Evolutionary conservation across 164 flowering plant species (phyloP), one percentile per base, ranked within the genome.

Genomic region (Euptelea pleiosperma): DNA sequence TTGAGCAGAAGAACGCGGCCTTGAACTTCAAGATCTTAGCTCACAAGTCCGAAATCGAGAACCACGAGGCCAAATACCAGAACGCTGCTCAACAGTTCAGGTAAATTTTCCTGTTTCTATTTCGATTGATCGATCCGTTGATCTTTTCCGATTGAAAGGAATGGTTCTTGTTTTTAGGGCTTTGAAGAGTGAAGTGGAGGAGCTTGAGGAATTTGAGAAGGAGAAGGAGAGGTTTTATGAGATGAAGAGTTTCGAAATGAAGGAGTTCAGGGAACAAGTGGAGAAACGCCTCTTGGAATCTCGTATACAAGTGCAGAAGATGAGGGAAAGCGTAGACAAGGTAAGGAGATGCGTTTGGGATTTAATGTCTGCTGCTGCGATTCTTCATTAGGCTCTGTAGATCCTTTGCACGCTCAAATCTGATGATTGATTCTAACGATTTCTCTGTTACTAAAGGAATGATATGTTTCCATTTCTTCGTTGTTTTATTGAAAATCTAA

Each of bases 181-280:
- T 64, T 67, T 80, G 70, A 75, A 68, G 72, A 43, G 57, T 52
- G 85, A 82, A 59, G 61, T 75, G 34, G 79, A 68, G 57, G 76
- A 63, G 76, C 69, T 82, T 8, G 78, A 74, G 62, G 74, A 69
- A 49, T 8, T 57, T 47, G 76, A 79, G 61, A 68, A 73, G 73
- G 75, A 77, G 65, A 81, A 68, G 60, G 69, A 81, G 21, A 52
- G 60, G 51, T 74, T 65, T 61, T 85, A 79, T 33, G 71, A 60
- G 11, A 8, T 36, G 55, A 76, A 79, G 61, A 16, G 60, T 0
- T 21, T 5, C 14, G 80, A 82, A 45, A 85, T 80, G 80, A 49
- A 68, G 41, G 79, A 64, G 28, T 85, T 85, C 50, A 69, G 21
- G 61, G 66, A 51, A 24, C 57, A 52, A 19, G 75, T 61, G 48